These are phyloP conservation scores for Butyriboletus loyo DNA, from an alignment of 768 basidiomycete genomes.

Conservation along the genomic window DNA sequence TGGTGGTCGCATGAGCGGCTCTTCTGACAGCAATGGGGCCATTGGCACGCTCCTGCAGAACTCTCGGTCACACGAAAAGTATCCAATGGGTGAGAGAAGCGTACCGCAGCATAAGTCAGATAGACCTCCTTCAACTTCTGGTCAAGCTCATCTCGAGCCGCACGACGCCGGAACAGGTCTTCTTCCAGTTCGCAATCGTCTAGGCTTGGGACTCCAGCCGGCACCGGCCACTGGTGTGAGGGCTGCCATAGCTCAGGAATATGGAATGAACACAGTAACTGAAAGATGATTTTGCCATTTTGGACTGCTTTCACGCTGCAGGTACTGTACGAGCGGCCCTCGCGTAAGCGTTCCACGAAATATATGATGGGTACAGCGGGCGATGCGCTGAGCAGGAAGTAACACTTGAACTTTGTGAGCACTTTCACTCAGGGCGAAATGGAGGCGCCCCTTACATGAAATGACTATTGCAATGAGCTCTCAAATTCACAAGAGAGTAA, in stretches of 20 bases:
- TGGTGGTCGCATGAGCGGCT: constrained; percentile 42
- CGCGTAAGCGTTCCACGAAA: constrained; percentile 69
- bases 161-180: constrained; percentile 31
- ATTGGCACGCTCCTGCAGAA: constrained; percentile 54
- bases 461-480: constrained; percentile 42
- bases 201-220: constrained; percentile 47
- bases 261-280: constrained; percentile 81
- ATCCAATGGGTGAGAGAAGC: constrained; percentile 15
- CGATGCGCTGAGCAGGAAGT: constrained; percentile 76
- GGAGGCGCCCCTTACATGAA: constrained; percentile 53
- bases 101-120: constrained; percentile 27
- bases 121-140: constrained; percentile 33
- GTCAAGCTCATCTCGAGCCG: constrained; percentile 30
- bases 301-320: constrained; percentile 60
- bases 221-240: constrained; percentile 65
- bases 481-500: background rate
- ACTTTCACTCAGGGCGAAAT: background rate
- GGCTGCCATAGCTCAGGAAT: constrained; percentile 76
- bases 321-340: constrained; percentile 73
- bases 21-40: constrained; percentile 69
- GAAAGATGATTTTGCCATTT: constrained; percentile 49
- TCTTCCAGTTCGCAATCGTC: constrained; percentile 66
- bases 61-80: constrained; percentile 26
- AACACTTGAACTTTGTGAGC: constrained; percentile 51
- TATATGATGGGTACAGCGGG: constrained; percentile 73